Conservation (phyloP, 495 filamentous ascomycete species). For the Lophiotrema nucula region DNA sequence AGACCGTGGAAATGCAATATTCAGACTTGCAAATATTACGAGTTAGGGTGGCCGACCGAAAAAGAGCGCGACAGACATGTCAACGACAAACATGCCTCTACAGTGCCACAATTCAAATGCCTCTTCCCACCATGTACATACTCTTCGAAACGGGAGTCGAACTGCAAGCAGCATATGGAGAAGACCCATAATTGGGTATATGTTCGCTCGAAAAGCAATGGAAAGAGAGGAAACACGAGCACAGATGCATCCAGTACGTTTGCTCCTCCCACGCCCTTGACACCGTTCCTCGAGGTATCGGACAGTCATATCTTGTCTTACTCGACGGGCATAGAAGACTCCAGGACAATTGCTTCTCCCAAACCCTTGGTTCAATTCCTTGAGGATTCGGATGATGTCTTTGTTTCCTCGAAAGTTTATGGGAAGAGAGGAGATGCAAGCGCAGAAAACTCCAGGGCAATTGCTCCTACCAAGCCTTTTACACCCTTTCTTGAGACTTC, state of each 20-base stretch:
- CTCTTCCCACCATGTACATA: conserved; percentile 83
- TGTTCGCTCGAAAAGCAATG: conserved; percentile 86
- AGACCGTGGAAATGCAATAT: conserved; percentile 89
- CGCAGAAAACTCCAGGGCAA: too few species aligned
- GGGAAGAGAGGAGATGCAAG: too few species aligned
- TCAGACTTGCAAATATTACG: conserved; percentile 75
- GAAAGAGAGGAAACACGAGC: conserved; percentile 37
- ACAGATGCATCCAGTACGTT: conserved; percentile 23
- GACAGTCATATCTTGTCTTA: too few species aligned
- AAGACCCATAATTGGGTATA: conserved; percentile 91
- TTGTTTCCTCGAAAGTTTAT: too few species aligned
- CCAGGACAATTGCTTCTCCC: too few species aligned
- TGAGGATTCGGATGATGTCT: too few species aligned
- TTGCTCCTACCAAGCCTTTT: too few species aligned
- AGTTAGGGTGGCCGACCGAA: conserved; percentile 89
- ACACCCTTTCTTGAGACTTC: too few species aligned
- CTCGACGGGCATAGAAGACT: too few species aligned
- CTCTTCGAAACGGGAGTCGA: conserved; percentile 91
- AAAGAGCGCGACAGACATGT: conserved; percentile 92
- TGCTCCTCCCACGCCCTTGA: conserved; percentile 35
- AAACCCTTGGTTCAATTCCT: too few species aligned
- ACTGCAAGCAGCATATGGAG: conserved; percentile 99
- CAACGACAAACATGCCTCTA: conserved; percentile 85
- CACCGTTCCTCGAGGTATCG: too few species aligned
- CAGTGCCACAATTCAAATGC: conserved; percentile 75